These are phyloP conservation scores for Podaxis carcinomalis DNA, from an alignment of 768 basidiomycete genomes.

Conservation along the genomic window DNA sequence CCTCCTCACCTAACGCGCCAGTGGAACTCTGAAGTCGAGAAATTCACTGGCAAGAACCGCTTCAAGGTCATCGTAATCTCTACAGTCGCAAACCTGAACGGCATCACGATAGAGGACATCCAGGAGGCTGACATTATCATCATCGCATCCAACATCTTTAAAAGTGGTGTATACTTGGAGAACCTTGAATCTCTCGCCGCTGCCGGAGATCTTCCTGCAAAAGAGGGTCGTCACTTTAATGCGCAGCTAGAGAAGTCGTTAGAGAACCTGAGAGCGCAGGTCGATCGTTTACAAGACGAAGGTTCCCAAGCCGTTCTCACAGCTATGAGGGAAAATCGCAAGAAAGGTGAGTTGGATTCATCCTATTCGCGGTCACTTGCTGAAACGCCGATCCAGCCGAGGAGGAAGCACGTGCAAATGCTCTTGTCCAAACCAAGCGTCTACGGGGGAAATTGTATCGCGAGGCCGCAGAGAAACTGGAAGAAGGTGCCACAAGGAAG, in stretches of 20 bases:
- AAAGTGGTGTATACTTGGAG: slow-evolving; percentile 69
- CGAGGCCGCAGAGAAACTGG: slow-evolving; percentile 45
- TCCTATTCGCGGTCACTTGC: background rate
- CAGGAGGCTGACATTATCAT: slow-evolving; percentile 83
- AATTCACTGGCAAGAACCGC: slow-evolving; percentile 60
- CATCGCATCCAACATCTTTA: slow-evolving; percentile 83
- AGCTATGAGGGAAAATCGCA: slow-evolving; percentile 59
- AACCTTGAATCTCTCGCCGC: slow-evolving; percentile 71
- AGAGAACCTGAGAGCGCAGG: slow-evolving; percentile 56
- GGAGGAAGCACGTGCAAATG: slow-evolving; percentile 47
- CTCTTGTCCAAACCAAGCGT: slow-evolving; percentile 54
- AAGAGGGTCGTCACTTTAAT: slow-evolving; percentile 87
- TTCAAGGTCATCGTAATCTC: slow-evolving; percentile 66
- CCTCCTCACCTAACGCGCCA: slow-evolving; percentile 88
- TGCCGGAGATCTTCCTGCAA: slow-evolving; percentile 63
- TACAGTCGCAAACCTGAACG: slow-evolving; percentile 67
- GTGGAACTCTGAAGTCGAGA: slow-evolving; percentile 82
- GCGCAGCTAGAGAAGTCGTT: slow-evolving; percentile 68
- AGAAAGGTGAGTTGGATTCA: slow-evolving; percentile 42
- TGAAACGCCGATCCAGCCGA: slow-evolving; percentile 17
- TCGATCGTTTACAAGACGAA: slow-evolving; percentile 60
- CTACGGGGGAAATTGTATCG: slow-evolving; percentile 74
- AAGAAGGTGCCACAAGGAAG: slow-evolving; percentile 17
- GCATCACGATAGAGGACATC: slow-evolving; percentile 66
- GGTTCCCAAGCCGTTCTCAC: slow-evolving; percentile 60